Percentiles rank a stretch among this genome's conserved stretches.
Evolutionary conservation across 2,329 filamentous ascomycete species (phyloP).

Genomic region (Colletotrichum sp.): DNA sequence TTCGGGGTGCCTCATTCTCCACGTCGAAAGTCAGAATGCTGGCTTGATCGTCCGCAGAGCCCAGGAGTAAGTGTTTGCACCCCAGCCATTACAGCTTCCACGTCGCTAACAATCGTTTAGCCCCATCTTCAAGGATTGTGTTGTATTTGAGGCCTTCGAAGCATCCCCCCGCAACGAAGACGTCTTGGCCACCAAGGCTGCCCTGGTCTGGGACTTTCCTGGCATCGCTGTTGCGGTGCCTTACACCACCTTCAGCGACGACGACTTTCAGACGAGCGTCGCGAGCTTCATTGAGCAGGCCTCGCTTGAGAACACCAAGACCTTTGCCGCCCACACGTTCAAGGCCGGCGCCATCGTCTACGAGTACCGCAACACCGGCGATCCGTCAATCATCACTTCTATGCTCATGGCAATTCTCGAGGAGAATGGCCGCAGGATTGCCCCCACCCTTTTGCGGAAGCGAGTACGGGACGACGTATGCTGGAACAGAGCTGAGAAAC

Average conservation of each 20-base stretch:
- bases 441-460: slow-evolving; percentile 53
- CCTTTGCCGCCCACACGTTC: slow-evolving; percentile 52
- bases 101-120: slow-evolving; percentile 15
- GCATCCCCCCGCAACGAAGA: slow-evolving; percentile 56
- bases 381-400: slow-evolving; percentile 63
- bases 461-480: slow-evolving; percentile 68
- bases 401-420: slow-evolving; percentile 67
- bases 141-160: slow-evolving; percentile 64
- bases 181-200: slow-evolving; percentile 55
- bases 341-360: slow-evolving; percentile 56
- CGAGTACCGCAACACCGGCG: slow-evolving; percentile 62
- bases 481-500: slow-evolving; percentile 48
- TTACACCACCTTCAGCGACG: slow-evolving; percentile 25
- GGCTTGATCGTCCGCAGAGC: slow-evolving; percentile 32
- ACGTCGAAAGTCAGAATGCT: slow-evolving; percentile 32
- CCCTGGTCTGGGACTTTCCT: slow-evolving; percentile 66
- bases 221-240: slow-evolving; percentile 55
- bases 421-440: slow-evolving; percentile 48
- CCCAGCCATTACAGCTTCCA: not conserved
- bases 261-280: slow-evolving; percentile 36
- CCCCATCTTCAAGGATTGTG: slow-evolving; percentile 25
- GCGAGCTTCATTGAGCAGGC: slow-evolving; percentile 61
- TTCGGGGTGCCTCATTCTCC: not conserved
- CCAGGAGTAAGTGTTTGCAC: slow-evolving; percentile 27
- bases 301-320: slow-evolving; percentile 55